Percentiles rank a stretch among this genome's conserved stretches.
Evolutionary conservation across 805 yeast genomes (phyloP).

Genomic region (Saccharomyces mikatae): DNA sequence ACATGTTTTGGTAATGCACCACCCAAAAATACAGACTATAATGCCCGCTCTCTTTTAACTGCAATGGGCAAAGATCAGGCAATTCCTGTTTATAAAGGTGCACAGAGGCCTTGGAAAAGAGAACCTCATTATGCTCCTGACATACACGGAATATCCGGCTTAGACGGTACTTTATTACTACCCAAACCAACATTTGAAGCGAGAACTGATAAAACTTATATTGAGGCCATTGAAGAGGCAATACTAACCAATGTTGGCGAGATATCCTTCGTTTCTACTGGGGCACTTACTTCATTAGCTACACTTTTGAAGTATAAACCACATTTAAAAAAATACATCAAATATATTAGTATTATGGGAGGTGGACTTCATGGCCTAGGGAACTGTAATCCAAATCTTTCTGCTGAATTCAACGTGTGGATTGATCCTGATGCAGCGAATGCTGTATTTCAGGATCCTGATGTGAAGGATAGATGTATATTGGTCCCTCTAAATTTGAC

Average conservation of each 20-base stretch:
- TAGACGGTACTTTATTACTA: constrained; percentile 64
- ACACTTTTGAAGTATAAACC: constrained; percentile 49
- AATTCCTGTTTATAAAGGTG: constrained; percentile 63
- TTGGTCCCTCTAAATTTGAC: constrained; percentile 65
- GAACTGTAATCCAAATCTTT: constrained; percentile 41
- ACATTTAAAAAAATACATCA: constrained; percentile 40
- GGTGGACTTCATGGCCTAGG: constrained; percentile 42
- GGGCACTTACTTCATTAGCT: constrained; percentile 69
- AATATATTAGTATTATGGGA: constrained; percentile 66
- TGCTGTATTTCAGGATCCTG: constrained; percentile 41
- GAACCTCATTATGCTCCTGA: constrained; percentile 45
- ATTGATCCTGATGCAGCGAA: constrained; percentile 73
- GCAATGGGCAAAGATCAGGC: constrained; percentile 39
- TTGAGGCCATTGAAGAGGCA: constrained; percentile 37
- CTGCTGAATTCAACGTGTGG: constrained; percentile 69
- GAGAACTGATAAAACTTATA: constrained; percentile 29
- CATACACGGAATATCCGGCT: constrained; percentile 67
- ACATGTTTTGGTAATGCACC: constrained; percentile 70
- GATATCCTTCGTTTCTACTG: constrained; percentile 62
- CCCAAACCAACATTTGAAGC: constrained; percentile 37
- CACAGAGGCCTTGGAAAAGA: constrained; percentile 46
- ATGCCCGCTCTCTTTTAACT: constrained; percentile 60
- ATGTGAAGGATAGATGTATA: constrained; percentile 41
- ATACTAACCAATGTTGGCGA: constrained; percentile 38
- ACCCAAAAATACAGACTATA: constrained; percentile 55